Evolutionary conservation across 2,329 filamentous ascomycete genomes (phyloP), one percentile per base, ranked within the genome.

Genomic region (Myrmaecium sp.): DNA sequence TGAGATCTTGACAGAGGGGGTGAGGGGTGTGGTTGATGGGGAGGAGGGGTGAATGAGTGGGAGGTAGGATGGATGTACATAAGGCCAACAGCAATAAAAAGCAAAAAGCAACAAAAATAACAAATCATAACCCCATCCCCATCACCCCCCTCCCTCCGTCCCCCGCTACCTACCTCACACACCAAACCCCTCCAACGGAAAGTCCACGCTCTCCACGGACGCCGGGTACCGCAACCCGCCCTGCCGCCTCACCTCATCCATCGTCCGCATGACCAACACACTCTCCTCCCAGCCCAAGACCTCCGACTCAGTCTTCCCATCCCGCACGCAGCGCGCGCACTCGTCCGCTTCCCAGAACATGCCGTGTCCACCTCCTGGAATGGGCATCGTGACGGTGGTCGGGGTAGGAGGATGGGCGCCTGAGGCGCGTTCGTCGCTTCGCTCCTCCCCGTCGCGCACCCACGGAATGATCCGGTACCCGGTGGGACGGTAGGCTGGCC

Each of bases 301-400:
- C 25, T 51, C 40, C 29, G 38, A 50, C 29, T 66, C 80, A 82
- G 59, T 92, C 74, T 42, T 74, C 66, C 53, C 70, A 71, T 13
- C 81, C 79, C 46, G 89, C 81, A 22, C 75, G 62, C 30, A 92
- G 45, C 37, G 76, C 80, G 23, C 79, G 36, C 69, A 75, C 57
- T 82, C 79, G 47, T 84, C 79, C 1, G 80, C 80, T 49, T 84
- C 77, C 75, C 75, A 86, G 55, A 81, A 89, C 79, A 91, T 89
- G 26, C 81, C 82, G 36, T 81, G 74, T 7, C 80, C 81, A 38
- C 60, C 53, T 9, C 60, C 64, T 15, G 69, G 67, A 31, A 65
- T 55, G 17, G 58, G 46, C 28, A 38, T 43, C 14, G 34, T 34
- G 21, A 43, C 49, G 10, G n/a, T n/a, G n/a, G n/a, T n/a, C n/a